These are phyloP conservation scores for Pisolithus thermaeus DNA, from an alignment of 1,284 basidiomycete genomes.

Conservation along the genomic window DNA sequence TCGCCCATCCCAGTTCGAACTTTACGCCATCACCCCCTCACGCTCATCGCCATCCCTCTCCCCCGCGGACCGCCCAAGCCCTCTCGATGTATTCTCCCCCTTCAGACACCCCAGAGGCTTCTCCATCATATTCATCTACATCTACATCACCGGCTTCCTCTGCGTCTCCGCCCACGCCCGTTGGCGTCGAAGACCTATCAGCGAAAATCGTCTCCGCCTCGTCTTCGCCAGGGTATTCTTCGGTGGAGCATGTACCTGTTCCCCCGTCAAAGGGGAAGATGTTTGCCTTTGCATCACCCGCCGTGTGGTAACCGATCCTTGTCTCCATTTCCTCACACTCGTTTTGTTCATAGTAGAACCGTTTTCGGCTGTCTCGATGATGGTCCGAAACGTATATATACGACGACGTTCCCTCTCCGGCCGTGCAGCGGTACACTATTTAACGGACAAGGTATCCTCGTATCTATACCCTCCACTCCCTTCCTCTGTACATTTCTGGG, in stretches of 20 bases:
- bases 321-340: conserved; percentile 11
- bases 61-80: conserved; percentile 30
- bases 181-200: conserved; percentile 39
- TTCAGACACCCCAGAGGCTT: conserved; percentile 41
- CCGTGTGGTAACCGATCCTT: conserved; percentile 39
- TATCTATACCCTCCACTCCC: conserved; percentile 28
- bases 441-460: conserved; percentile 16
- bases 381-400: conserved; percentile 1
- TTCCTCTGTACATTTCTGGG: conserved; percentile 9
- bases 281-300: conserved; percentile 43
- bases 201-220: conserved; percentile 42
- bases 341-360: conserved; percentile 14
- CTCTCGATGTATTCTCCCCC: conserved; percentile 23
- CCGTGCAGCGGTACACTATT: conserved; percentile 16
- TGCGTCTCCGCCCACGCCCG: conserved; percentile 48
- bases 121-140: conserved; percentile 38
- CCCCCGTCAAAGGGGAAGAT: conserved; percentile 36
- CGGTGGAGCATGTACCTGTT: conserved; percentile 24
- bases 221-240: conserved; percentile 31
- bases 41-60: conserved; percentile 37
- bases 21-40: conserved; percentile 47
- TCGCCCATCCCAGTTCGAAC: conserved; percentile 44
- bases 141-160: conserved; percentile 51
- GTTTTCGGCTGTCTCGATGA: conserved; percentile 25
- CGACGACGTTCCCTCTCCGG: not conserved